Evolutionary conservation across 495 filamentous ascomycete genomes (phyloP), one percentile per base, ranked within the genome.

Genomic region (Glutinoglossum americanum): DNA sequence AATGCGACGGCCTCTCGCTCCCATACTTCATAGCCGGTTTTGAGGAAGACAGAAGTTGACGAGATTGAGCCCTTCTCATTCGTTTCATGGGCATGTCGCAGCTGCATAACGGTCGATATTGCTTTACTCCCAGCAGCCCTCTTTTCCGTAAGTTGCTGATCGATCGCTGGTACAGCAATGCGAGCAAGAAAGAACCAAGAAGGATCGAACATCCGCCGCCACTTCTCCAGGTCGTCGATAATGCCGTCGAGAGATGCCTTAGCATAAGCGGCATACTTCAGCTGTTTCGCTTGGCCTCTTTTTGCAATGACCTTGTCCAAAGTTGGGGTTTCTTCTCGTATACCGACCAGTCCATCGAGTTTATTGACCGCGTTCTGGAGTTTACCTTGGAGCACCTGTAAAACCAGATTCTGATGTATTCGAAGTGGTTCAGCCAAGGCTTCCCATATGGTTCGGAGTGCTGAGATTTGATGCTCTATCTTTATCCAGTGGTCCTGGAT

Each of bases 161-260:
- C 71, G 30, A 73, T 61, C 10, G 51, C 30, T 0, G 63, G 57
- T 51, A 62, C 62, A 7, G 58, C 56, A 21, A 69, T 70, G 30
- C 60, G 63, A 44, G 68, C 61, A 35, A 75, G 62, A 15, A 75
- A 61, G 30, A 70, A 70, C 70, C 71, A 76, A 3, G 66, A 58
- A 7, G 64, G 68, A 33, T 72, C 65, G 23, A 64, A 64, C 21
- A 60, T 62, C 0, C 54, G 44, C 54, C 71, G 69, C 73, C 73
- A 76, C 27, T 59, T 65, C 27, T 74, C 70, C 3, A 74, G 56
- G 0, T 68, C 66, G 7, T 59, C 32, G 26, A 73, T 67, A n/a
- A 63, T 60, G 28, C 64, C 62, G 21, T 65, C 65, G 6, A 73
- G 61, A 6, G 37, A 49, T 19, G 33, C 55, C 32, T 44, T 23